A percentile compares a stretch with the other conserved stretches of the same genome.
Conservation (phyloP, 306 rosid genomes). For the Dryas alaskensis region DNA sequence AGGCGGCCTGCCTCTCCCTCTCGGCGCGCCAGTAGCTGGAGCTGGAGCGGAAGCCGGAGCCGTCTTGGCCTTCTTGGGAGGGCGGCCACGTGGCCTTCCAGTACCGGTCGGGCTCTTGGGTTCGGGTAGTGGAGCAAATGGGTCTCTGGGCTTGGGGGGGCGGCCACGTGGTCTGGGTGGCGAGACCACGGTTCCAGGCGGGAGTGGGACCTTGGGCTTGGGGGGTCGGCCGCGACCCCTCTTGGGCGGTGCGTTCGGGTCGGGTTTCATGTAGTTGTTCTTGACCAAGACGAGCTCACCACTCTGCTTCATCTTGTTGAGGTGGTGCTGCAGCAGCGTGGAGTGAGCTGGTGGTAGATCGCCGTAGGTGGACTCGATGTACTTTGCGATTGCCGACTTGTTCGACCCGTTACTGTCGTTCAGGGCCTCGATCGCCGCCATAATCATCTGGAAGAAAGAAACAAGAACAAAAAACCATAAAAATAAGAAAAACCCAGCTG, state of each 20-base stretch:
- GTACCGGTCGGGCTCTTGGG: conserved; percentile 29
- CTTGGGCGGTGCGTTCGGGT: conserved; percentile 48
- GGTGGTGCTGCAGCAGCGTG: conserved; percentile 39
- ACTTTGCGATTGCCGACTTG: conserved; percentile 43
- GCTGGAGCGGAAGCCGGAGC: conserved; percentile 9
- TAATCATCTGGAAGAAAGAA: conserved; percentile 35
- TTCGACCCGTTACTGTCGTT: conserved; percentile 37
- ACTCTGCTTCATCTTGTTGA: conserved; percentile 37
- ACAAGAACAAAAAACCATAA: neutral
- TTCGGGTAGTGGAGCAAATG: conserved; percentile 36
- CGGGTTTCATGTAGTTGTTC: conserved; percentile 54
- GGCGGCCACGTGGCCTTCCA: conserved; percentile 64
- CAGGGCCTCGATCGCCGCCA: conserved; percentile 45
- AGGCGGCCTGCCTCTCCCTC: conserved; percentile 62
- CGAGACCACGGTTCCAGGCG: conserved; percentile 13
- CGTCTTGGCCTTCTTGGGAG: conserved; percentile 47
- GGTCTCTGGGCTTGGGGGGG: conserved; percentile 49
- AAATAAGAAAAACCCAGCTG: neutral
- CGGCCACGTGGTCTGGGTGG: conserved; percentile 52
- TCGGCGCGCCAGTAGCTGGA: conserved; percentile 28
- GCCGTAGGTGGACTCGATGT: conserved; percentile 41
- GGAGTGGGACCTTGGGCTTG: conserved; percentile 33
- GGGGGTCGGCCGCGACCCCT: conserved; percentile 59
- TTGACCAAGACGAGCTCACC: conserved; percentile 43
- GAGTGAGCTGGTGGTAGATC: conserved; percentile 40